Evolutionary conservation across 2,329 filamentous ascomycete genomes (phyloP).

Genomic region (Stromatinia cepivora): DNA sequence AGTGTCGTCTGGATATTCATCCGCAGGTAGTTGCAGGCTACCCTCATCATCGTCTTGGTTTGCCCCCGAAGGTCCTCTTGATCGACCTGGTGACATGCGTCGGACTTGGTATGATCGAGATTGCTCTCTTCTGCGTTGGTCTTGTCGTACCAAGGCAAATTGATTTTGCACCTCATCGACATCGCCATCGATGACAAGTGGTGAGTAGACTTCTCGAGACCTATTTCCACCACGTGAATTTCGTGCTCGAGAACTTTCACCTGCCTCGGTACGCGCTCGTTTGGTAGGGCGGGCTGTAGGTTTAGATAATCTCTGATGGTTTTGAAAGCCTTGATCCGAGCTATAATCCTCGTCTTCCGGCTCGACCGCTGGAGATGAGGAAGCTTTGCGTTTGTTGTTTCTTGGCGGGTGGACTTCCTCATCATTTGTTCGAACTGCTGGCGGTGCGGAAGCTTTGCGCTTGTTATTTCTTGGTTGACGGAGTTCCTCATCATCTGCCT

Average conservation of each 20-base stretch:
- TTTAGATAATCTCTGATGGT: slow-evolving; percentile 27
- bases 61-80: background rate
- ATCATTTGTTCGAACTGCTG: background rate
- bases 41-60: background rate
- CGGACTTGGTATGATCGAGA: background rate
- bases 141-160: background rate
- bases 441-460: background rate
- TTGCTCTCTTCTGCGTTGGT: background rate
- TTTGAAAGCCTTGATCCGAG: slow-evolving; percentile 34
- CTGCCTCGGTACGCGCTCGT: background rate
- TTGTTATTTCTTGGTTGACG: background rate
- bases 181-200: background rate
- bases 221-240: background rate
- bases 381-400: background rate
- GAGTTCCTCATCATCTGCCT: no score
- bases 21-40: background rate
- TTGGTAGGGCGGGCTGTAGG: background rate
- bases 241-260: background rate
- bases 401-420: background rate
- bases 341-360: slow-evolving; percentile 8
- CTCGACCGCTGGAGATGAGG: background rate
- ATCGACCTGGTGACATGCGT: background rate
- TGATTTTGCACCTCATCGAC: background rate
- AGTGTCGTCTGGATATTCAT: background rate
- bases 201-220: background rate